Conservation (phyloP, 495 filamentous ascomycete genomes). For the Wilcoxina mikolae region DNA sequence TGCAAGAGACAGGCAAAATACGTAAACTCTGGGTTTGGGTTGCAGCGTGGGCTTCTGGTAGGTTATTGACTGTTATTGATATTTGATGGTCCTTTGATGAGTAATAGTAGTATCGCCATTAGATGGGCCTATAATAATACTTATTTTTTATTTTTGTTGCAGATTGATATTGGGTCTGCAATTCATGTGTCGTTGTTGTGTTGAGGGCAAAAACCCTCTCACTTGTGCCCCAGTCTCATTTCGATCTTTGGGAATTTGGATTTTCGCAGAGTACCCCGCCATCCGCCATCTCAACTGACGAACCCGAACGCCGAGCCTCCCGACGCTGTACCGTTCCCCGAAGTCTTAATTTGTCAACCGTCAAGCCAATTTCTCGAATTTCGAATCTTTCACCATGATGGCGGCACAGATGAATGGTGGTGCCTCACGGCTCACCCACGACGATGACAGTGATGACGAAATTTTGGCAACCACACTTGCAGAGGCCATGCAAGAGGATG, state of each 20-base stretch:
- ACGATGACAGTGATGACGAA: conserved; percentile 27
- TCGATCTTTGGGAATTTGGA: neutral
- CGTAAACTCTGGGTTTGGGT: neutral
- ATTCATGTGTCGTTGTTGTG: neutral
- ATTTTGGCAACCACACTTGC: conserved; percentile 23
- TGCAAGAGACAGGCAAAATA: too few relatives aligned
- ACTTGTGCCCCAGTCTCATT: neutral
- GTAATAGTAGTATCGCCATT: too few relatives aligned
- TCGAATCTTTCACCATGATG: neutral
- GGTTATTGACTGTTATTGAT: neutral
- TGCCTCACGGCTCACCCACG: conserved; percentile 12
- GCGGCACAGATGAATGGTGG: conserved; percentile 16
- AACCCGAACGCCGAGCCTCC: neutral
- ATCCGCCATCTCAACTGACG: neutral
- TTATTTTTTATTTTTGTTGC: neutral
- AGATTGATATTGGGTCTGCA: neutral
- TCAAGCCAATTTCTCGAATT: neutral
- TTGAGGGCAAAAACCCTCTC: neutral
- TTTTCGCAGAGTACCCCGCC: neutral
- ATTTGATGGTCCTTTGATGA: neutral
- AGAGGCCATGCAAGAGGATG: conserved; percentile 29
- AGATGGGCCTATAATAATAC: too few relatives aligned
- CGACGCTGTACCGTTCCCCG: neutral
- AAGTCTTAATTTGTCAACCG: neutral
- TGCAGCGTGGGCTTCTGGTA: neutral